Evolutionary conservation across 179 eudicot species (phyloP), one percentile per base, ranked within the genome.

Genomic region (Silene noctiflora): DNA sequence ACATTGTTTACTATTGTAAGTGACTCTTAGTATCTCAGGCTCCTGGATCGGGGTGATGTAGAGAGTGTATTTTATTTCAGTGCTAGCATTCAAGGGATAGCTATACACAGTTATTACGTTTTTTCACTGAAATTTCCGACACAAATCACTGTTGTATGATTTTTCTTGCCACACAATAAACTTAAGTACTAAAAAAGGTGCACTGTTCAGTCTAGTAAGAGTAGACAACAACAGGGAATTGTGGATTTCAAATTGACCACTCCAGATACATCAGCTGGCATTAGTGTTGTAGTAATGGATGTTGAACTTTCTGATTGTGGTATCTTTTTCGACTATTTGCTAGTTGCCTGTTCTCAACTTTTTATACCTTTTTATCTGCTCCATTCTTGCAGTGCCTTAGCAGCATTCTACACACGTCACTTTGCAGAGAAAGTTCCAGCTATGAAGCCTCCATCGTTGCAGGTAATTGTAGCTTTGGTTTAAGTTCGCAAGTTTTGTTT

Each of bases 321-420:
- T 60, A 65, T 14, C 44, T 39, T 44, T 74, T 67, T 22, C 5
- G 12, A 67, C 69, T 33, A 46, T 44, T 21, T 66, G 17, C 12
- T 60, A 24, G 31, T 44, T 72, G 20, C 29, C 56, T 72, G 19
- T 71, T 71, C 29, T 19, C 6, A 21, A 75, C 44, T 12, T 75
- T 14, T 16, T 27, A 29, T 42, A 39, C 25, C 56, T 25, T 20
- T 12, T 51, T 66, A 75, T 25, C 22, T 79, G 55, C 25, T 19
- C 19, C 61, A 29, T 51, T 78, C 70, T 65, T 89, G 85, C 96
- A 95, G 99, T 86, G 89, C 89, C 88, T 79, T 95, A 82, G 90
- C 99, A 72, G 95, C 99, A 76, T 95, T 95, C 81, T 95, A 95
- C 74, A 90, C 97, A 69, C 88, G 99, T 63, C 90, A 86, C 77